These are phyloP conservation scores for Stagonosporopsis rhizophila DNA, from an alignment of 2,329 filamentous ascomycete genomes.

Conservation along the genomic window DNA sequence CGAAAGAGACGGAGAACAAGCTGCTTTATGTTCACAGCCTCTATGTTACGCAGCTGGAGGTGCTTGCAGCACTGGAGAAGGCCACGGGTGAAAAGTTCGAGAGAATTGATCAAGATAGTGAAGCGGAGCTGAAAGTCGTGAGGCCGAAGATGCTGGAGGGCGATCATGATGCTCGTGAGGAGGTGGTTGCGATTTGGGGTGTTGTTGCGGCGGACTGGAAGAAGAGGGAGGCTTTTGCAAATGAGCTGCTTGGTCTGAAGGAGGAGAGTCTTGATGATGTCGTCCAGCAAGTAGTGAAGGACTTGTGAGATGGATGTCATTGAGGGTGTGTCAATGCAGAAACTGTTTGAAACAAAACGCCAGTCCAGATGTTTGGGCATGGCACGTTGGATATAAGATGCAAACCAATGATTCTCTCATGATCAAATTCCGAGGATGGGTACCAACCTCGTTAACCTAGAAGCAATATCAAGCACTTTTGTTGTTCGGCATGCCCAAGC, in stretches of 20 bases:
- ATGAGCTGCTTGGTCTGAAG: conserved; percentile 40
- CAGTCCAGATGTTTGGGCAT: neutral
- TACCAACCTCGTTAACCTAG: neutral
- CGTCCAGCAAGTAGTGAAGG: conserved; percentile 34
- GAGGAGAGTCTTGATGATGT: conserved; percentile 43
- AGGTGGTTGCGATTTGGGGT: conserved; percentile 45
- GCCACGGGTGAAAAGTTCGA: conserved; percentile 60
- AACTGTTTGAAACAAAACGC: neutral
- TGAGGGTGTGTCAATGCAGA: neutral
- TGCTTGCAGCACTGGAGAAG: conserved; percentile 63
- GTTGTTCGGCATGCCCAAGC: neutral
- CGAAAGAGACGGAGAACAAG: conserved; percentile 61
- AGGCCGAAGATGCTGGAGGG: conserved; percentile 45
- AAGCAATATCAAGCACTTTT: neutral
- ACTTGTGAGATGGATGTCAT: conserved; percentile 11
- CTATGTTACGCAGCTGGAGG: conserved; percentile 65
- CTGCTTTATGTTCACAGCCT: conserved; percentile 66
- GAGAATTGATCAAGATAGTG: conserved; percentile 52
- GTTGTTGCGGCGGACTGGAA: conserved; percentile 46
- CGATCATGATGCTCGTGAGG: conserved; percentile 41
- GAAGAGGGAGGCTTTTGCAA: conserved; percentile 41
- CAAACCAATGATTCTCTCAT: neutral
- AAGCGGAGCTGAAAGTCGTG: conserved; percentile 32
- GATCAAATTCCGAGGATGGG: neutral
- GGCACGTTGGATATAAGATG: neutral